phyloP scores from a whole-genome alignment of 129 eudicot species.

The Pulicaria dysenterica region DNA sequence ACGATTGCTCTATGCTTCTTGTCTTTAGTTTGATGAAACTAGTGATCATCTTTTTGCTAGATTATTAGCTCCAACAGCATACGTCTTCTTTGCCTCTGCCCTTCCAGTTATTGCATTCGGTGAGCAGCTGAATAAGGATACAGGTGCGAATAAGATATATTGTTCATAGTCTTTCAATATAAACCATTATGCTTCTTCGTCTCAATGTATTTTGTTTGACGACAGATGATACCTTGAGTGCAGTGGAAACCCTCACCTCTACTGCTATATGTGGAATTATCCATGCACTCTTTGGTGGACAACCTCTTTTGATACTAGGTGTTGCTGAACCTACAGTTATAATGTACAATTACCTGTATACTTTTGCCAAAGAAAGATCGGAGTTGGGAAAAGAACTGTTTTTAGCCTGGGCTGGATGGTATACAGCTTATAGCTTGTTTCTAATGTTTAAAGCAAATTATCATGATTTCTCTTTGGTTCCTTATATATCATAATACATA shows the following conservation, averaged over 20 bases:
- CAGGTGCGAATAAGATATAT: conserved; percentile 46
- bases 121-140: conserved; percentile 81
- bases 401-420: conserved; percentile 97
- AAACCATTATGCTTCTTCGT: conserved; percentile 4
- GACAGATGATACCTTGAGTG: conserved; percentile 77
- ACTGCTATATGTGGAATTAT: conserved; percentile 90
- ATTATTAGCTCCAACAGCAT: conserved; percentile 86
- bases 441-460: conserved; percentile 7
- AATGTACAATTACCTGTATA: conserved; percentile 71
- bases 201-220: conserved; percentile 9
- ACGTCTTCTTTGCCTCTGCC: conserved; percentile 88
- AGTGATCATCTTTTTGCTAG: conserved; percentile 33
- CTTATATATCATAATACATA: background rate
- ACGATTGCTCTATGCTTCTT: background rate
- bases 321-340: conserved; percentile 95
- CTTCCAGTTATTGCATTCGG: conserved; percentile 96
- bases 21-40: background rate
- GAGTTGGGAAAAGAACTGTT: conserved; percentile 60
- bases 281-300: conserved; percentile 86
- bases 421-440: background rate
- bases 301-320: conserved; percentile 87
- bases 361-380: conserved; percentile 51
- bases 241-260: conserved; percentile 75
- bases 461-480: background rate
- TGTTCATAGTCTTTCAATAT: background rate